Percentiles rank a stretch among this genome's conserved stretches.
phyloP scores from a whole-genome alignment of 2,329 filamentous ascomycete genomes.

The Beauveria rudraprayagi region DNA sequence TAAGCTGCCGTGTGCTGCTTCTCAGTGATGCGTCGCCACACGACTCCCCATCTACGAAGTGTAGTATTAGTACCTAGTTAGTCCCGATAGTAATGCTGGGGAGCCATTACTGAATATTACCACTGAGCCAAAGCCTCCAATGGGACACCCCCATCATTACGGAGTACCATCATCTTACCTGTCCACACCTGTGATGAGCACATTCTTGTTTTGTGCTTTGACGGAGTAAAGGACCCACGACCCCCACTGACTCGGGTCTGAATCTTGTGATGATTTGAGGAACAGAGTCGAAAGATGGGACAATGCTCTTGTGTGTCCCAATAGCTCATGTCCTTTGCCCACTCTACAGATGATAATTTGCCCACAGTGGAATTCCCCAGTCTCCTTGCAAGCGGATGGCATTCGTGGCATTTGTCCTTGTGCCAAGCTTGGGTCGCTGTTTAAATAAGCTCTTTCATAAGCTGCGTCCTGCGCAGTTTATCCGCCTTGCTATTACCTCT shows the following conservation, averaged over 20 bases:
- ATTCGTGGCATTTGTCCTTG: background rate
- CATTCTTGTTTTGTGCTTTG: conserved; percentile 8
- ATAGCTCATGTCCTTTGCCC: background rate
- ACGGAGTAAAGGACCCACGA: background rate
- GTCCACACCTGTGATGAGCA: conserved; percentile 1
- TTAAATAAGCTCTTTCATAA: conserved; percentile 1
- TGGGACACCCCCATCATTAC: background rate
- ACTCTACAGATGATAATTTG: background rate
- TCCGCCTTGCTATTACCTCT: background rate
- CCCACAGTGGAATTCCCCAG: background rate
- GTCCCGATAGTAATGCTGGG: no score
- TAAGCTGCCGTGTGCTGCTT: background rate
- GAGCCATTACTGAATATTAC: background rate
- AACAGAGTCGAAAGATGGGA: background rate
- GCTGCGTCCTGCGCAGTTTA: background rate
- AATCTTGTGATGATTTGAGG: background rate
- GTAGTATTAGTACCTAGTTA: no score
- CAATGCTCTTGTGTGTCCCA: background rate
- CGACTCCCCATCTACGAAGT: no score
- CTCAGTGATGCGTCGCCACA: background rate
- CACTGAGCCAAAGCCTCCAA: background rate
- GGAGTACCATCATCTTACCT: background rate
- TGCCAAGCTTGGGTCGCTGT: background rate
- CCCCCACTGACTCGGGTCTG: conserved; percentile 1
- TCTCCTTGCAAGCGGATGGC: no score